Conservation (phyloP, 352 stramenopile species). For the Phytophthora capsici region DNA sequence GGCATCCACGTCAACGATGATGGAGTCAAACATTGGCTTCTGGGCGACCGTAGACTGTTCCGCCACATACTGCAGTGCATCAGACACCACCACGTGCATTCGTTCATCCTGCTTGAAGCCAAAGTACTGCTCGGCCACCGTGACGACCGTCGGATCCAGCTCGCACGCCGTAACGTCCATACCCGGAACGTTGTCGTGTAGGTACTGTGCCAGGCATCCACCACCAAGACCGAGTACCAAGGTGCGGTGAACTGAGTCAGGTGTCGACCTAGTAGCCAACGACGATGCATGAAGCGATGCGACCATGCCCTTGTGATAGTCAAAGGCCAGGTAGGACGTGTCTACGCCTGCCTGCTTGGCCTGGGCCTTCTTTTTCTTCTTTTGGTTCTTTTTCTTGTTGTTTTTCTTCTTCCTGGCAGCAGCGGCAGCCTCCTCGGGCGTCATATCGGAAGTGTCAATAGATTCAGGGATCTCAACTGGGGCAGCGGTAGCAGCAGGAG, state of each 20-base stretch:
- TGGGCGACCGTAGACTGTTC: constrained; percentile 27
- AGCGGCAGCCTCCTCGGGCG: constrained; percentile 29
- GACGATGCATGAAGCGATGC: constrained; percentile 57
- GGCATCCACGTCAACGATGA: constrained; percentile 83
- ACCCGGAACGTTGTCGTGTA: constrained; percentile 59
- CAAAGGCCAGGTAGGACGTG: constrained; percentile 68
- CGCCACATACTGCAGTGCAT: constrained; percentile 57
- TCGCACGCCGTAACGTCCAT: constrained; percentile 69
- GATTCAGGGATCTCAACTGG: constrained; percentile 10
- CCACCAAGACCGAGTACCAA: constrained; percentile 78
- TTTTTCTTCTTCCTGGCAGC: constrained; percentile 52
- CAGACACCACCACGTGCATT: constrained; percentile 50
- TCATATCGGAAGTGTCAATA: constrained; percentile 28
- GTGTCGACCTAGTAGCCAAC: constrained; percentile 23
- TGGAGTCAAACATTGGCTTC: constrained; percentile 49
- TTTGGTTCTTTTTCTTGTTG: constrained; percentile 74
- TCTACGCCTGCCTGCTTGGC: constrained; percentile 48
- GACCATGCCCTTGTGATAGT: constrained; percentile 84
- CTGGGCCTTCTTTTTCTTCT: constrained; percentile 51
- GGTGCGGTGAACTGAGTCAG: constrained; percentile 36
- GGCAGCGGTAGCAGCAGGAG: constrained; percentile 6
- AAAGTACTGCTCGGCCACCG: constrained; percentile 71
- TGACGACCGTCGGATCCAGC: constrained; percentile 66
- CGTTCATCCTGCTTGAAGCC: constrained; percentile 59
- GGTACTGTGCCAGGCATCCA: constrained; percentile 68